phyloP scores from a whole-genome alignment of 192 early-diverging fungal genomes.

The Phycomyces blakesleeanus region DNA sequence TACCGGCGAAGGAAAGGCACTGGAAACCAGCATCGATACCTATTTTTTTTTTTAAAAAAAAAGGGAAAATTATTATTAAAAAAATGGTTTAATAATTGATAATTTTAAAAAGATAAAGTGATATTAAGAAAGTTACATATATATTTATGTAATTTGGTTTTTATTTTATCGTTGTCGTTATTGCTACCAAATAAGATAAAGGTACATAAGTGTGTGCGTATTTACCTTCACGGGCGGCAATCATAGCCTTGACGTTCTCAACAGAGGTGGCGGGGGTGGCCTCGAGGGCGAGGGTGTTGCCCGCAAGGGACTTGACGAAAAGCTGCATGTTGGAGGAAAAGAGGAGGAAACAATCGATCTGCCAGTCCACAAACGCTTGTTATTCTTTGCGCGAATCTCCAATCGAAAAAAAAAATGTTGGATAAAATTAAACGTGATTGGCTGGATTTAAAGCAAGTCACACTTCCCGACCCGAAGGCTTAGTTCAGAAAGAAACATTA shows the following conservation, averaged over 20 bases:
- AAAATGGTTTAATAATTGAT: no score
- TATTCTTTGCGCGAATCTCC: neutral
- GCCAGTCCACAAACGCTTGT: neutral
- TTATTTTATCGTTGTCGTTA: no score
- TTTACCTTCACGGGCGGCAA: conserved; percentile 51
- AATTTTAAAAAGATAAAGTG: no score
- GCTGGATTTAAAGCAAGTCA: neutral
- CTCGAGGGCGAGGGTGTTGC: conserved; percentile 62
- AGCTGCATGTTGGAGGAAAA: conserved; percentile 54
- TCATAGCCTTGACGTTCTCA: conserved; percentile 54
- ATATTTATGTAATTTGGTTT: no score
- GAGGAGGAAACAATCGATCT: conserved; percentile 26
- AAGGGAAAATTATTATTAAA: no score
- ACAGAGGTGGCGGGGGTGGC: conserved; percentile 48
- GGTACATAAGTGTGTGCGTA: no score
- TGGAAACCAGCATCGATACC: conserved; percentile 60
- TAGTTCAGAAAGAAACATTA: conserved; percentile 7
- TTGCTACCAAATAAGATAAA: no score
- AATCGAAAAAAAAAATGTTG: conserved; percentile 1
- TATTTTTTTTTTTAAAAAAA: no score
- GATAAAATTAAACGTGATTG: neutral
- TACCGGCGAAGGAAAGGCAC: conserved; percentile 52
- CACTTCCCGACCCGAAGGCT: neutral
- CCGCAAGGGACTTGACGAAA: conserved; percentile 64
- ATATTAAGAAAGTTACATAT: no score